Evolutionary conservation across 2,329 filamentous ascomycete species (phyloP).

Genomic region (Verticillium nonalfalfae): DNA sequence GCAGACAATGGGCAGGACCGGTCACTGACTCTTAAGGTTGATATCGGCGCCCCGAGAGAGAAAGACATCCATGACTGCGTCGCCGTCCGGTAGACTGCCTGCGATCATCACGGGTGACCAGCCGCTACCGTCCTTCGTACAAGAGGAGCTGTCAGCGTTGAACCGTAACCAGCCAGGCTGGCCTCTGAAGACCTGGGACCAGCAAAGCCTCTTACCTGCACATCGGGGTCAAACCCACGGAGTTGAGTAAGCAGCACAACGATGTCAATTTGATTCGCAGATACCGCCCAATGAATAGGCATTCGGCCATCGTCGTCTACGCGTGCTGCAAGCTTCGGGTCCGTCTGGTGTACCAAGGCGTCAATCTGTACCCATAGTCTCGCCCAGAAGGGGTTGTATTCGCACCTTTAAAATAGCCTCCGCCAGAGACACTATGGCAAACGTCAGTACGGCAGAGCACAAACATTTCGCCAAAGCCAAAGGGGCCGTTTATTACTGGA

Average conservation of each 20-base stretch:
- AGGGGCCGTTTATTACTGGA: neutral
- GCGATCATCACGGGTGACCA: slow-evolving; percentile 87
- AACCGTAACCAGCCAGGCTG: neutral
- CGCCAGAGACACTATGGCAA: slow-evolving; percentile 52
- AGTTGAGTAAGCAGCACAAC: slow-evolving; percentile 64
- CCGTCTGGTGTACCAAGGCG: slow-evolving; percentile 45
- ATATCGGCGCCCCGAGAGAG: slow-evolving; percentile 65
- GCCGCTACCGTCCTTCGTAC: slow-evolving; percentile 60
- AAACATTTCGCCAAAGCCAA: too few species aligned
- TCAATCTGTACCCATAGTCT: neutral
- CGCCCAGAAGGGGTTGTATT: slow-evolving; percentile 6
- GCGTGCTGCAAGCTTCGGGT: slow-evolving; percentile 65
- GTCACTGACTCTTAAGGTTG: slow-evolving; percentile 59
- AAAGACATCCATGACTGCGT: slow-evolving; percentile 61
- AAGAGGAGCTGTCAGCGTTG: neutral
- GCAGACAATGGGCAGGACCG: too few species aligned
- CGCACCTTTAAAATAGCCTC: slow-evolving; percentile 49
- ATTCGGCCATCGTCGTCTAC: slow-evolving; percentile 85
- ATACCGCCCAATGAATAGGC: slow-evolving; percentile 89
- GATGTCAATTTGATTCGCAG: slow-evolving; percentile 73
- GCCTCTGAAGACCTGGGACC: neutral
- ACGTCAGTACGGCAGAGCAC: neutral
- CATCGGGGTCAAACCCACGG: slow-evolving; percentile 77
- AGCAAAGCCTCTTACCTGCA: slow-evolving; percentile 46
- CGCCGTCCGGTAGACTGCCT: slow-evolving; percentile 65